Conservation (phyloP, 73 alveolate genomes). For the Paramecium tetraurelia region DNA sequence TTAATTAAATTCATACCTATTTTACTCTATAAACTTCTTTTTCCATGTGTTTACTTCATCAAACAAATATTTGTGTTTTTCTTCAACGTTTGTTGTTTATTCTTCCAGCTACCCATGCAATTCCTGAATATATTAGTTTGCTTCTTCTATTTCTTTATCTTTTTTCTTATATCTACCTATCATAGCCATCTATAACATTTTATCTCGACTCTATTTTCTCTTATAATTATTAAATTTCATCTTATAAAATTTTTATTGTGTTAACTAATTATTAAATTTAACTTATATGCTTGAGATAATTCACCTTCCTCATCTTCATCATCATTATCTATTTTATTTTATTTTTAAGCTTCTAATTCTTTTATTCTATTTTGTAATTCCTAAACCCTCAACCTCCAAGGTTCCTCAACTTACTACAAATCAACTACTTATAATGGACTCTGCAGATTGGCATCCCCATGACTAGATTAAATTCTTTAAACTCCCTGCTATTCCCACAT, state of each 20-base stretch:
- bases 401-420: not conserved
- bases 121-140: not conserved
- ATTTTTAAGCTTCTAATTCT: not conserved
- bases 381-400: not conserved
- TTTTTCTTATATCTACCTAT: not conserved
- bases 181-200: not conserved
- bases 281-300: conserved; percentile 8
- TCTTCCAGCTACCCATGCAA: not conserved
- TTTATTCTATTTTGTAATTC: not conserved
- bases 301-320: not conserved
- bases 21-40: not conserved
- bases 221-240: not conserved
- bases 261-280: not conserved
- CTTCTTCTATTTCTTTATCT: conserved; percentile 1
- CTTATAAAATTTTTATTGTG: not conserved
- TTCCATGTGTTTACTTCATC: conserved; percentile 5
- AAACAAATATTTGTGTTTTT: not conserved
- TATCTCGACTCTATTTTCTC: not conserved
- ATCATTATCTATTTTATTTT: not conserved
- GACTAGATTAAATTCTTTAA: not conserved
- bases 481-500: not conserved
- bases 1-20: not conserved
- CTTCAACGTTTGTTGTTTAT: not conserved
- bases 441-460: not conserved
- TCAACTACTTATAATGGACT: not conserved